Percentiles rank a stretch among this genome's conserved stretches.
phyloP scores from a whole-genome alignment of 768 basidiomycete genomes.

The Termitomyces eurrhizus region DNA sequence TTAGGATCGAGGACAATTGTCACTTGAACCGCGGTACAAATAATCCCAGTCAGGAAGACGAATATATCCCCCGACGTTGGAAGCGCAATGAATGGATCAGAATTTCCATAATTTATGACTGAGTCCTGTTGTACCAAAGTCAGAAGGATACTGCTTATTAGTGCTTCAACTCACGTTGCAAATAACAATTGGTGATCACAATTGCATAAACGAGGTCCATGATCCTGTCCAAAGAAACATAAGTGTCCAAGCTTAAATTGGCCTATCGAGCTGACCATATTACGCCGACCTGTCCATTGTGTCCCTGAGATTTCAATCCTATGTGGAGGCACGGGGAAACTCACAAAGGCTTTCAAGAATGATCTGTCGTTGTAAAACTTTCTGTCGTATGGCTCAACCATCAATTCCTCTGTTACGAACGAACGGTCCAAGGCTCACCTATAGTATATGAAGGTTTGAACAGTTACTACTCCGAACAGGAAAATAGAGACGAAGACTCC shows the following conservation, averaged over 20 bases:
- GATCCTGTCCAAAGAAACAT: too few species aligned
- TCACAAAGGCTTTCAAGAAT: too few species aligned
- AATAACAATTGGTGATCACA: neutral
- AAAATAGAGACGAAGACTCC: neutral
- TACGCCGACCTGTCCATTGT: too few species aligned
- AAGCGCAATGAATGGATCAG: neutral
- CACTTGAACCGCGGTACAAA: too few species aligned
- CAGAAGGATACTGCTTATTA: neutral
- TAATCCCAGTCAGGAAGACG: neutral
- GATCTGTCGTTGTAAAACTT: neutral
- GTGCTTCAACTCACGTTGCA: neutral
- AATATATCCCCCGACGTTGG: neutral
- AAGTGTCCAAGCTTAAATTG: neutral
- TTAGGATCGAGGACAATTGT: too few species aligned
- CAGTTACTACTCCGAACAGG: neutral
- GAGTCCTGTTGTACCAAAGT: too few species aligned
- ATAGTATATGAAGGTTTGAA: too few species aligned
- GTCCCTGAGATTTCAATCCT: too few species aligned
- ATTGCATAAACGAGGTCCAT: neutral
- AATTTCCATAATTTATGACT: too few species aligned
- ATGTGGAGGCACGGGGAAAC: too few species aligned
- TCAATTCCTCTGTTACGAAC: too few species aligned
- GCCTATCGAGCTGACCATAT: neutral
- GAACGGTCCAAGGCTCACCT: neutral
- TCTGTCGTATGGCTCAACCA: neutral